Percentiles rank a stretch among this genome's conserved stretches.
Evolutionary conservation across 768 basidiomycete species (phyloP).

Genomic region (Mycena rebaudengoi): DNA sequence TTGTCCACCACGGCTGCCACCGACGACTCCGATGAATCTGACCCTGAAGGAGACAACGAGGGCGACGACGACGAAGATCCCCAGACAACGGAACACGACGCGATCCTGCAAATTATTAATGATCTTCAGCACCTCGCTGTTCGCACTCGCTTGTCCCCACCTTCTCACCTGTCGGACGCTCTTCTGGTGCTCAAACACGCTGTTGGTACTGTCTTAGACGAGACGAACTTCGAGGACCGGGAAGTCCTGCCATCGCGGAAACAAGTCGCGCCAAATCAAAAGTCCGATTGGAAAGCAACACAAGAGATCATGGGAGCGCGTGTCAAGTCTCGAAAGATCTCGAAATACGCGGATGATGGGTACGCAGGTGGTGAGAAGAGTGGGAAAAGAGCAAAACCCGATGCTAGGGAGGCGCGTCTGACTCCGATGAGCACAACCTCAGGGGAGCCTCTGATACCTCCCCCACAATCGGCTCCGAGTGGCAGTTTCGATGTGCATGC

Average conservation of each 20-base stretch:
- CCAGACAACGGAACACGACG: no score
- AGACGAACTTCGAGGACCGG: background rate
- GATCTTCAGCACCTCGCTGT: slow-evolving; percentile 5
- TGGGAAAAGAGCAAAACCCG: background rate
- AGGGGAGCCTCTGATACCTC: no score
- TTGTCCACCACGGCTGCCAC: background rate
- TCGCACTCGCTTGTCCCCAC: background rate
- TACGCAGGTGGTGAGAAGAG: background rate
- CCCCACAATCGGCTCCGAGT: no score
- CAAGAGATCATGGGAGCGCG: background rate
- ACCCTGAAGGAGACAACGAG: background rate
- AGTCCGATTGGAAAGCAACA: background rate
- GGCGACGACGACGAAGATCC: background rate
- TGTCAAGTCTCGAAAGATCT: background rate
- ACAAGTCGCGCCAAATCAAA: background rate
- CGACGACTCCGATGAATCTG: background rate
- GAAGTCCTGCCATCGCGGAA: background rate
- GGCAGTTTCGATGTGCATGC: no score
- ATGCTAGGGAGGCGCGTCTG: no score
- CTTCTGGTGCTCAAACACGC: background rate
- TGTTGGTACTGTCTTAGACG: background rate
- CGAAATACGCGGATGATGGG: background rate
- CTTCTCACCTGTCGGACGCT: background rate
- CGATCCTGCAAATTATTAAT: background rate
- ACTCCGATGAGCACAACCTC: no score